Evolutionary conservation across 768 basidiomycete genomes (phyloP), one percentile per base, ranked within the genome.

Genomic region (Peribolospora kevripleyi): DNA sequence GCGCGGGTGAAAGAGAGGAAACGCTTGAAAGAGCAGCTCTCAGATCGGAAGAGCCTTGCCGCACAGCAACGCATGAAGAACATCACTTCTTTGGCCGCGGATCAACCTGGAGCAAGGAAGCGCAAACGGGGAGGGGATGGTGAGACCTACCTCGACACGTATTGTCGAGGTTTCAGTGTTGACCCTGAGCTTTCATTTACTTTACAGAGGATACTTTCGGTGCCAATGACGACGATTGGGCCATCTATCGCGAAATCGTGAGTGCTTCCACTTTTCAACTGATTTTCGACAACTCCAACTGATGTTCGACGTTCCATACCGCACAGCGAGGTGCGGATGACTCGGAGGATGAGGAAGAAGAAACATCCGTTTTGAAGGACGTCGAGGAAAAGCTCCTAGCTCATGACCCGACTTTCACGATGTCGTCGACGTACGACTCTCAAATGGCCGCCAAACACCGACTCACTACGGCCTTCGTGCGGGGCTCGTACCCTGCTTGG

Each of bases 21-120:
- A 45, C 61, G 62, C 57, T 53, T n/a, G 48, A 63, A 62, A 47
- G 62, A 58, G 55, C 87, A 87, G 10, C 69, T 97, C 50, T 79
- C 74, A 39, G 88, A 98, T 65, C 71, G 93, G 52, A 93, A 95
- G 69, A 87, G 85, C 60, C 85, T 90, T 9, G 90, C 86, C 13
- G 80, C 90, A 0, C 93, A 97, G 67, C 84, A 82, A 40, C 71
- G 90, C 60, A 93, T 95, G 91, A 91, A 91, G 70, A 84, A 76
- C 58, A 93, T 98, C 42, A 86, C 91, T 1, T 81, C 77, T 49
- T 71, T 98, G 45, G 91, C 93, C 0, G 79, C 79, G 2, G 93
- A 97, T 57, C 61, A 85, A 47, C 74, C 80, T 3, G 74, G 81
- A 9, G 71, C 80, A 2, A 85, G 82, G 69, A 87, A 84, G 72